These are phyloP conservation scores for Aspergillus cristatus DNA, from an alignment of 495 filamentous ascomycete species.

Conservation along the genomic window DNA sequence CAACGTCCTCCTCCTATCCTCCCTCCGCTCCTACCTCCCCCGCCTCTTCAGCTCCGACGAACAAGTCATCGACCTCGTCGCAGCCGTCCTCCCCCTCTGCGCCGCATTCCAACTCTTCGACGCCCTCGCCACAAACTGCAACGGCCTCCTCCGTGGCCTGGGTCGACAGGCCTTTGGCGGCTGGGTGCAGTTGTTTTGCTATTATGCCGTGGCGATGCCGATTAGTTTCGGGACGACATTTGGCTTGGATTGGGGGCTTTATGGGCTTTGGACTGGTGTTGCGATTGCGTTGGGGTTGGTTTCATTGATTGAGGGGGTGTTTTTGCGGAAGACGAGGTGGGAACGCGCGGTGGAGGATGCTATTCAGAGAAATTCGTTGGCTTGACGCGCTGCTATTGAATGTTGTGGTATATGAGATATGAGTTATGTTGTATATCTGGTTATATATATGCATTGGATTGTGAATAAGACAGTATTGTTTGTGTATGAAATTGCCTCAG, in stretches of 20 bases:
- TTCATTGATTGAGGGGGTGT: conserved; percentile 53
- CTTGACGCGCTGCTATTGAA: conserved; percentile 38
- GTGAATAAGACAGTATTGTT: too few relatives aligned
- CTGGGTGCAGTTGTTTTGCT: conserved; percentile 74
- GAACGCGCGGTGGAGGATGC: conserved; percentile 67
- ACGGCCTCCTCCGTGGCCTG: conserved; percentile 75
- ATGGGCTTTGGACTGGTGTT: conserved; percentile 77
- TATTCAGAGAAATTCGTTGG: conserved; percentile 51
- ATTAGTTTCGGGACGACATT: conserved; percentile 72
- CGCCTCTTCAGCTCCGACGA: conserved; percentile 70
- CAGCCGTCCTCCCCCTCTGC: conserved; percentile 62
- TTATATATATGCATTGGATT: too few relatives aligned
- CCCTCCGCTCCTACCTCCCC: conserved; percentile 59
- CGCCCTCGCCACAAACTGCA: conserved; percentile 63
- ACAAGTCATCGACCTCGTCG: conserved; percentile 69
- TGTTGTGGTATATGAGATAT: too few relatives aligned
- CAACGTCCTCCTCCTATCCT: conserved; percentile 59
- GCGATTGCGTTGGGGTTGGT: conserved; percentile 60
- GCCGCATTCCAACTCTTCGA: conserved; percentile 88
- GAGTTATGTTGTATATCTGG: too few relatives aligned
- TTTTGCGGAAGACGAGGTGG: conserved; percentile 61
- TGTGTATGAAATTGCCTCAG: too few relatives aligned
- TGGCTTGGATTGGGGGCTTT: conserved; percentile 58
- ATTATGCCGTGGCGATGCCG: conserved; percentile 79
- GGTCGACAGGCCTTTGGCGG: conserved; percentile 83